Percentiles rank a stretch among this genome's conserved stretches.
These are phyloP conservation scores for Celoporthe dispersa DNA, from an alignment of 2,329 filamentous ascomycete species.

Conservation along the genomic window DNA sequence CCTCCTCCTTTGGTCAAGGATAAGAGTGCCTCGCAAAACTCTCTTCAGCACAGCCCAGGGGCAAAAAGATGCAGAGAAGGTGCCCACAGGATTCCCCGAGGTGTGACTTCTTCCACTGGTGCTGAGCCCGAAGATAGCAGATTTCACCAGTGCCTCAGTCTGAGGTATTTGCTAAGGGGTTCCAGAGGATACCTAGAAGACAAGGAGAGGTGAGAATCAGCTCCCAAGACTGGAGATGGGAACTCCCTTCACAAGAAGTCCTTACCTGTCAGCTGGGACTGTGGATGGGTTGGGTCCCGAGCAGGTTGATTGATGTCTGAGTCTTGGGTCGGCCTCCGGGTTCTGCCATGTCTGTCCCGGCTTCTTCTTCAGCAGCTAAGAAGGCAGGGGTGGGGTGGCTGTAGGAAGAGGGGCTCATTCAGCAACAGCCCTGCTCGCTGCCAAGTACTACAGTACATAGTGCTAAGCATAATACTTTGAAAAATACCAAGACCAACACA, in stretches of 20 bases:
- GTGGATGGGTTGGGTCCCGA: neutral
- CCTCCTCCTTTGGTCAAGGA: neutral
- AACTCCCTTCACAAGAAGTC: neutral
- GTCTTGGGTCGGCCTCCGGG: neutral
- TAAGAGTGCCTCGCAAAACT: neutral
- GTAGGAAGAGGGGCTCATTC: neutral
- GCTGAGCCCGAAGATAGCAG: neutral
- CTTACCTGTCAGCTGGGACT: neutral
- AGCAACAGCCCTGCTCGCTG: neutral
- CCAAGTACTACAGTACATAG: neutral
- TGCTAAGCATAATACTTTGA: neutral
- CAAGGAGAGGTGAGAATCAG: neutral
- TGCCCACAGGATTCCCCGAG: neutral
- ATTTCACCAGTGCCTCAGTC: neutral
- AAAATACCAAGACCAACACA: neutral
- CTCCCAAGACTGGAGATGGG: neutral
- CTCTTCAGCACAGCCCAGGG: neutral
- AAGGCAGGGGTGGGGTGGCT: conserved; percentile 4
- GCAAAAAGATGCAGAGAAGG: neutral
- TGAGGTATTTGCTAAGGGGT: neutral
- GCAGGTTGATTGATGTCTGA: neutral
- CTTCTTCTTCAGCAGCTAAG: neutral
- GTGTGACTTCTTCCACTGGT: conserved; percentile 2
- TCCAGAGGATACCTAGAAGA: neutral
- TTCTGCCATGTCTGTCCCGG: neutral